A percentile compares a stretch with the other conserved stretches of the same genome.
These are phyloP conservation scores for Coemansia guatemalensis DNA, from an alignment of 192 early-diverging fungal genomes.

Conservation along the genomic window DNA sequence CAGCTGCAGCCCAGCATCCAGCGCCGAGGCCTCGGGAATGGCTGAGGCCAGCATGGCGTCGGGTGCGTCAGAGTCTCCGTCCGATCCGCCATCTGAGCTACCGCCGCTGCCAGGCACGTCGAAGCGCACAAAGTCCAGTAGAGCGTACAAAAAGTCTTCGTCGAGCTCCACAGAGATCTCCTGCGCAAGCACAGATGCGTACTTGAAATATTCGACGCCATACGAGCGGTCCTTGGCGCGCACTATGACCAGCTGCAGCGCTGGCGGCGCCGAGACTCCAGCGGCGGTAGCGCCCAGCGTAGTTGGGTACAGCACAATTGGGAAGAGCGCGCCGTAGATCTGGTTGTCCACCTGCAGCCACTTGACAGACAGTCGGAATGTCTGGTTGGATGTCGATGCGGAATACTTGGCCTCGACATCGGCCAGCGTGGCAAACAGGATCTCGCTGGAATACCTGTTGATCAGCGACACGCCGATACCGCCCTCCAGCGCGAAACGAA, in stretches of 20 bases:
- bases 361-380: conserved; percentile 71
- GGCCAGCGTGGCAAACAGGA: conserved; percentile 79
- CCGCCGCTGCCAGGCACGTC: conserved; percentile 50
- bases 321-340: conserved; percentile 78
- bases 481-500: conserved; percentile 76
- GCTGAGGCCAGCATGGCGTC: conserved; percentile 40
- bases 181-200: conserved; percentile 88
- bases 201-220: conserved; percentile 94
- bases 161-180: conserved; percentile 94
- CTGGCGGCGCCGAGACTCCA: conserved; percentile 54
- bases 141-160: conserved; percentile 84
- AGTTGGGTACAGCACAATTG: conserved; percentile 95
- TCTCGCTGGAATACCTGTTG: conserved; percentile 76
- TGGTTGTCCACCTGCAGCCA: conserved; percentile 99
- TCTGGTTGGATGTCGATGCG: conserved; percentile 82
- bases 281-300: conserved; percentile 68
- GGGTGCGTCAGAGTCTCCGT: conserved; percentile 1
- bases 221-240: conserved; percentile 91
- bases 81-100: neutral
- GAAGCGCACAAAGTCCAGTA: conserved; percentile 87
- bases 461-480: conserved; percentile 90
- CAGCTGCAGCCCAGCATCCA: conserved; percentile 69
- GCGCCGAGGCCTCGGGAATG: conserved; percentile 70
- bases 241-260: conserved; percentile 71
- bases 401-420: conserved; percentile 74